These are phyloP conservation scores for Cladosporium sp. DNA, from an alignment of 2,329 filamentous ascomycete species.

Conservation along the genomic window DNA sequence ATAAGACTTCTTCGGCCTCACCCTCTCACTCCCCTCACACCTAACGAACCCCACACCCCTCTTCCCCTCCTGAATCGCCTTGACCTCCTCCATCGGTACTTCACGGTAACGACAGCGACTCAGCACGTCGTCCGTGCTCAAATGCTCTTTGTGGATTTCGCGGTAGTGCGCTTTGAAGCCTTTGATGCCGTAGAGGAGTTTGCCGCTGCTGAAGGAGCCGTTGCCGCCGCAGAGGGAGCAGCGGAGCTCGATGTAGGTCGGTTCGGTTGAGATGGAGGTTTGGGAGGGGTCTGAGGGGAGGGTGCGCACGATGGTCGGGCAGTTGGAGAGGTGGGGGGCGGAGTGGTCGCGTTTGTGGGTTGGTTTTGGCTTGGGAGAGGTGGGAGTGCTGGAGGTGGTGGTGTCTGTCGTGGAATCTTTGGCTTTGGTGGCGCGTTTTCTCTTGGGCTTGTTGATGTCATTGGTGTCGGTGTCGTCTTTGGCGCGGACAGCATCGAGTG, in stretches of 20 bases:
- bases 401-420: not conserved
- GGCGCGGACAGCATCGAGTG: not conserved
- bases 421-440: not conserved
- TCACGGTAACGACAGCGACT: not conserved
- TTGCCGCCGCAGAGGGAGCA: conserved; percentile 3
- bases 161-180: conserved; percentile 2
- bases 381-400: not conserved
- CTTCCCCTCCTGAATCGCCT: not conserved
- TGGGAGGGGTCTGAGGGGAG: not conserved
- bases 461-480: not conserved
- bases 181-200: conserved; percentile 6
- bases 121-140: not conserved
- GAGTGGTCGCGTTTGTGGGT: not conserved
- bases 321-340: not conserved
- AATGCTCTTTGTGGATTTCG: not conserved
- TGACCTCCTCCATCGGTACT: not conserved
- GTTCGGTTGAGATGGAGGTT: not conserved
- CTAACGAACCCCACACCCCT: not conserved
- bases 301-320: not conserved
- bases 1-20: conserved; percentile 8
- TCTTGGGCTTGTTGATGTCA: not conserved
- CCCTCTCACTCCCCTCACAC: not conserved
- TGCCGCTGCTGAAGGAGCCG: conserved; percentile 4
- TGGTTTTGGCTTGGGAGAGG: not conserved
- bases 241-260: not conserved